phyloP scores from a whole-genome alignment of 2,329 filamentous ascomycete species.

The Neofusicoccum kwambonambiense region DNA sequence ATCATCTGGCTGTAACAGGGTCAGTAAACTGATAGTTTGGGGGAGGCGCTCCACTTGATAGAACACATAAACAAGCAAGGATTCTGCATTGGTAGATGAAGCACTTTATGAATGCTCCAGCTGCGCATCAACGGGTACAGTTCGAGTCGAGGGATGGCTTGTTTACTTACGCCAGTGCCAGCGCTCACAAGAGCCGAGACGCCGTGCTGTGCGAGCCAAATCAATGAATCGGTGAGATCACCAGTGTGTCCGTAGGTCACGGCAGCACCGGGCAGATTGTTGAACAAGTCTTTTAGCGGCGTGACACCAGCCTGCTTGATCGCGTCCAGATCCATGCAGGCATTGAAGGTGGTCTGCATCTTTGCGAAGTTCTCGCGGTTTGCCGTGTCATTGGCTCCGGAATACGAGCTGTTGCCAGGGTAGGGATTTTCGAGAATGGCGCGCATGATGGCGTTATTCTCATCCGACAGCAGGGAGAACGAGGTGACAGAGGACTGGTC shows the following conservation, averaged over 20 bases:
- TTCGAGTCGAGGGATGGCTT: neutral
- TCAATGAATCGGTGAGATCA: neutral
- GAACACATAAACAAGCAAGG: no score
- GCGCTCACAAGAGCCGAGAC: neutral
- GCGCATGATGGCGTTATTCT: neutral
- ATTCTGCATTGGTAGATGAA: no score
- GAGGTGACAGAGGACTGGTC: slow-evolving; percentile 47
- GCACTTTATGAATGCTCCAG: no score
- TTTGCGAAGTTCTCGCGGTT: slow-evolving; percentile 66
- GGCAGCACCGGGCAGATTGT: neutral
- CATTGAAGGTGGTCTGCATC: slow-evolving; percentile 62
- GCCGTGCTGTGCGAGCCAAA: neutral
- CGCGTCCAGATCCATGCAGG: slow-evolving; percentile 63
- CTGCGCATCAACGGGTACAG: no score
- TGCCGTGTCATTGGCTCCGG: slow-evolving; percentile 36
- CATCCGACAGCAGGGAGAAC: neutral
- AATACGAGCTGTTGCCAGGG: neutral
- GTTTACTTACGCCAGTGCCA: neutral
- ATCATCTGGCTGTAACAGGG: neutral
- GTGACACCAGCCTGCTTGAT: slow-evolving; percentile 56
- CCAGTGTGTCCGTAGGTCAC: neutral
- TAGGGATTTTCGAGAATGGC: neutral
- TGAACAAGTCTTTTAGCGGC: slow-evolving; percentile 54
- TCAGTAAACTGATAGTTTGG: neutral
- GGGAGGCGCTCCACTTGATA: neutral